These are phyloP conservation scores for Obelidium mucronatum DNA, from an alignment of 192 early-diverging fungal genomes.

Conservation along the genomic window DNA sequence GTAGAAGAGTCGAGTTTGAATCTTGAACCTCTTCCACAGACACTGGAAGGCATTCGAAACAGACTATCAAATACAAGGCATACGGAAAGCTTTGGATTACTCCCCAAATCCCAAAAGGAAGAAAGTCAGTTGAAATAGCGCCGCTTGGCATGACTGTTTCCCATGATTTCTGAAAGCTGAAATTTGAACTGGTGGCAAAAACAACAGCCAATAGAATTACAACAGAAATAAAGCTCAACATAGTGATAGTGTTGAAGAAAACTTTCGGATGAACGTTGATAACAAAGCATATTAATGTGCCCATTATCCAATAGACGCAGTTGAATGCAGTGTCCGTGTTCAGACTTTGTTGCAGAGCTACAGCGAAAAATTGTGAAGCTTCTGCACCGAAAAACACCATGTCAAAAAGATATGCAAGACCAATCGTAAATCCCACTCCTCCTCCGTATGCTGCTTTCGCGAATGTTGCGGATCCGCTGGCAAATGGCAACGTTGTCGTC, in stretches of 20 bases:
- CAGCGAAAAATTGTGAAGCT: neutral
- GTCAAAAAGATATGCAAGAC: constrained; percentile 11
- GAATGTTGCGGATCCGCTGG: constrained; percentile 19
- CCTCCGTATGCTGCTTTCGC: constrained; percentile 29
- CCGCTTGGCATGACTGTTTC: constrained; percentile 19
- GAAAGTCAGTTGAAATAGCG: neutral
- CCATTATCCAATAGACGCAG: neutral
- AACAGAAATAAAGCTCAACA: neutral
- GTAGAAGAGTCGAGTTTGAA: neutral
- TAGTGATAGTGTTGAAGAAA: constrained; percentile 17
- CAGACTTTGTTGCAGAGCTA: neutral
- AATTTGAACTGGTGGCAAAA: neutral
- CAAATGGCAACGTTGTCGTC: constrained; percentile 16
- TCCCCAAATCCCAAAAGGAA: constrained; percentile 24
- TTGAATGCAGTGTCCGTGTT: neutral
- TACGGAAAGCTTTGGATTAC: constrained; percentile 2
- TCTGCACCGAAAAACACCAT: constrained; percentile 23
- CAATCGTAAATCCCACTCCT: constrained; percentile 10
- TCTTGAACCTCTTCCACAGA: constrained; percentile 5
- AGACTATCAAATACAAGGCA: constrained; percentile 16
- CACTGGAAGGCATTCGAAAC: constrained; percentile 23
- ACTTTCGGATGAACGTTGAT: constrained; percentile 21
- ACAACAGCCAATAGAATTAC: neutral
- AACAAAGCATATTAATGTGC: neutral
- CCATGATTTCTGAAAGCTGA: constrained; percentile 14